Evolutionary conservation across 2,329 filamentous ascomycete genomes (phyloP), one percentile per base, ranked within the genome.

Genomic region (Periconia sp.): DNA sequence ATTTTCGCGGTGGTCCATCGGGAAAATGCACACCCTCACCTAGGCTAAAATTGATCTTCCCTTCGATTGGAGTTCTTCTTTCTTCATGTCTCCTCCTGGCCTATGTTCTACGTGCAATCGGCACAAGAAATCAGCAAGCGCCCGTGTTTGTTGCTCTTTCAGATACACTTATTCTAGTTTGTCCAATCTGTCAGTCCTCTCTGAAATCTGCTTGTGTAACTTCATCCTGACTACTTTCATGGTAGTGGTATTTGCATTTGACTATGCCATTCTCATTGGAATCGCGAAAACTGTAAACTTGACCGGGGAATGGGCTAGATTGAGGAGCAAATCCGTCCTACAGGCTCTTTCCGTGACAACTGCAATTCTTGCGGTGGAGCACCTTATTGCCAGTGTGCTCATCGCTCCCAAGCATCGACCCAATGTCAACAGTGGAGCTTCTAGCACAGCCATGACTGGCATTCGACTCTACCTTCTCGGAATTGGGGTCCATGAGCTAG

Each of bases 51-150:
- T 30, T 42, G 18, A 8, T 31, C 0, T 6, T 49, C 14, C 42
- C 42, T 45, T 33, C 27, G 15, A 13, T 33, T 14, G 52, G 52
- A 31, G 18, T 23, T 30, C n/a, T 50, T 20, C 30, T 50, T 19
- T 46, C 52, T 42, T 27, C 35, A 20, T 49, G 31, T 15, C 43
- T 54, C 19, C 45, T 50, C 18, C 19, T 41, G 14, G 52, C 47
- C n/a, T 54, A 54, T 31, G 23, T 54, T 3, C 43, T 54, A 41
- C 47, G 52, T 31, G 52, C 47, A 20, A 27, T 54, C 20, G 47
- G 52, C 15, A 54, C 52, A 17, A 49, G 35, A 33, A 20, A 50
- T 43, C 47, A 50, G 42, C 52, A 54, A 18, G 42, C 20, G 30
- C 43, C 35, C n/a, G 52, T 23, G 35, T 50, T 54, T 15, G 47